Evolutionary conservation across 352 stramenopile species (phyloP), one percentile per base, ranked within the genome.

Genomic region (Elongisporangium undulatum): DNA sequence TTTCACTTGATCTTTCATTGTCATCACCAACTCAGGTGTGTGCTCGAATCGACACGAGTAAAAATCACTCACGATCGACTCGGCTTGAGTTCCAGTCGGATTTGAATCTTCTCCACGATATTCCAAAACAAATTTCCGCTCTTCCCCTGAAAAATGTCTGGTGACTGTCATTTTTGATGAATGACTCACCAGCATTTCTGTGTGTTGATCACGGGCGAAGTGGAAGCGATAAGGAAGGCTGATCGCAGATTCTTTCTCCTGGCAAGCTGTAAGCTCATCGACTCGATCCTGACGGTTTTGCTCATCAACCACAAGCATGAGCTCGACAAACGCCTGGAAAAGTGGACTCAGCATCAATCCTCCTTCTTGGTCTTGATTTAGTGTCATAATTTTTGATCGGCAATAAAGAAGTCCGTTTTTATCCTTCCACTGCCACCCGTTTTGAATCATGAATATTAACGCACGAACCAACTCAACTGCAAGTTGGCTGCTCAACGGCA

Each of bases 1-100:
- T 53, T 94, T 92, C 13, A 90, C 38, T 15, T 83, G 58, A 49
- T 89, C 71, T 29, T 81, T 75, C 65, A 94, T 77, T 9, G 74
- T 83, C 66, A 92, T 86, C 24, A 90, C 62, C 2, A 94, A 63
- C 61, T 78, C 74, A 10, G 84, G 81, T 0, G 80, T 92, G 61
- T 93, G 70, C 24, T 93, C 87, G 67, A 94, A 95, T 2, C 87
- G 82, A 26, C 83, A 90, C n/a, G 87, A 94, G 51, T 75, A 81
- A 53, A 71, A 75, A 49, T 73, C 72, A 38, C 59, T 64, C 16
- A 73, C 48, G 0, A 49, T 20, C 16, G 39, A 17, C 17, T 71
- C 62, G 0, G 63, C 9, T 16, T 58, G 51, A 24, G 52, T 63
- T n/a, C 53, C 59, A 12, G 38, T 68, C 16, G 63, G 58, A 12